Evolutionary conservation across 345 rosid species (phyloP), one percentile per base, ranked within the genome.

Genomic region (Murraya koenigii): DNA sequence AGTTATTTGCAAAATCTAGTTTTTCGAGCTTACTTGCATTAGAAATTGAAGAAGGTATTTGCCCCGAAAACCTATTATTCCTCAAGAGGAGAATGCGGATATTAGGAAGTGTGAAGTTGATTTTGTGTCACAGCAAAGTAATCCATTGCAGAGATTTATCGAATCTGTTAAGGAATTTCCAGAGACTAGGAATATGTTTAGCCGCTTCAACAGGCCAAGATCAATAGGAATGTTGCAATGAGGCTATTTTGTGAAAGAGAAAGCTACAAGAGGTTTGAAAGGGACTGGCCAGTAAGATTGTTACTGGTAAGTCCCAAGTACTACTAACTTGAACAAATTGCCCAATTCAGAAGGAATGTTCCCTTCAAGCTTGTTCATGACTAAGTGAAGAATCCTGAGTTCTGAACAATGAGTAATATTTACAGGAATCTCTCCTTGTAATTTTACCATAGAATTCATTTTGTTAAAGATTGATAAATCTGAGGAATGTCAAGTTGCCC

Each of bases 381-480:
- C 75, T n/a, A 85, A 70, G 62, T 72, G 35, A 0, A 81, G 78
- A 28, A 30, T 17, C 33, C 41, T 36, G 38, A 86, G 83, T 7
- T 68, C 69, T 3, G 69, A 44, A 66, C 88, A 86, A 55, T 2
- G 54, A 36, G 79, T 25, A 6, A 86, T 66, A 25, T 77, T 71
- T 9, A 25, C 19, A 5, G 86, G 86, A 54, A 85, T 77, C 75
- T 70, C 66, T 2, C 86, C 84, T 52, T 62, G 78, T 26, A 83
- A 56, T 56, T 22, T 56, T 56, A 6, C 25, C 61, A n/a, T 7
- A 56, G 61, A 56, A 56, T 7, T n/a, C 7, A n/a, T 56, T 56
- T 56, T 22, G 10, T 55, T 55, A 3, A 55, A 55, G 60, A 8
- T 56, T 56, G 61, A n/a, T 56, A 22, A 8, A 3, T 56, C 28